A percentile compares a stretch with the other conserved stretches of the same genome.
Conservation (phyloP, 2,329 filamentous ascomycete species). For the Chaetomium globosum region DNA sequence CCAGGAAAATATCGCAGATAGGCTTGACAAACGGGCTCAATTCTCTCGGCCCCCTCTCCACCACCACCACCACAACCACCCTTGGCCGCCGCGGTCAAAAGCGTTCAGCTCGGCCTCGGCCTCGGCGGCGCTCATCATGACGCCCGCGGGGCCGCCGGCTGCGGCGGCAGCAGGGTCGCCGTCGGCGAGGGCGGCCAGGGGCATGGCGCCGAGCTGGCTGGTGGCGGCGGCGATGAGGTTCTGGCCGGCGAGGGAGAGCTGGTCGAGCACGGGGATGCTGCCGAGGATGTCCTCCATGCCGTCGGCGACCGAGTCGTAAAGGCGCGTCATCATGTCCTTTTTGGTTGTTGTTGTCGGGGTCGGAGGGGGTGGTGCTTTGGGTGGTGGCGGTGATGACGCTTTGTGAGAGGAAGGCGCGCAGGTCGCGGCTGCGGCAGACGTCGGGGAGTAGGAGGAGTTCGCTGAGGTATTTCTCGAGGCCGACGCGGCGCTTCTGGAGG, state of each 20-base stretch:
- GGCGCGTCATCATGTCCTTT: conserved; percentile 85
- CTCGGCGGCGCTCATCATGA: conserved; percentile 60
- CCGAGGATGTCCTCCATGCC: conserved; percentile 98
- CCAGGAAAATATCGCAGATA: conserved; percentile 95
- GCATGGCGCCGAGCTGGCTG: conserved; percentile 61
- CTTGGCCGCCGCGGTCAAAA: conserved; percentile 68
- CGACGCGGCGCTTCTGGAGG: conserved; percentile 80
- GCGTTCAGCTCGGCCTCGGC: conserved; percentile 92
- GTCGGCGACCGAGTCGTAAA: conserved; percentile 96
- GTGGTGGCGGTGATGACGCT: conserved; percentile 68
- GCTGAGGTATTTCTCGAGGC: conserved; percentile 81
- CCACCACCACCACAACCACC: too few relatives aligned
- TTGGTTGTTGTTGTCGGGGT: conserved; percentile 58
- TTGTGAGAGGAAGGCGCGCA: conserved; percentile 90
- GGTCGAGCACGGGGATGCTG: conserved; percentile 92
- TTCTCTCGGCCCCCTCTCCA: conserved; percentile 56
- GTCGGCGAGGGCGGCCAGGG: conserved; percentile 56
- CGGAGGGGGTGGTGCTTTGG: conserved; percentile 58
- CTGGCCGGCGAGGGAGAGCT: conserved; percentile 88
- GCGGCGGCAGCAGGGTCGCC: too few relatives aligned
- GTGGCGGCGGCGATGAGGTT: conserved; percentile 81
- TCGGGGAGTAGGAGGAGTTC: conserved; percentile 84
- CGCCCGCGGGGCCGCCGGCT: conserved; percentile 45
- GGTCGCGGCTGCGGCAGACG: conserved; percentile 88
- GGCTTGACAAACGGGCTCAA: conserved; percentile 97